phyloP scores from a whole-genome alignment of 2,329 filamentous ascomycete genomes.

The Pseudocercospora vitis region DNA sequence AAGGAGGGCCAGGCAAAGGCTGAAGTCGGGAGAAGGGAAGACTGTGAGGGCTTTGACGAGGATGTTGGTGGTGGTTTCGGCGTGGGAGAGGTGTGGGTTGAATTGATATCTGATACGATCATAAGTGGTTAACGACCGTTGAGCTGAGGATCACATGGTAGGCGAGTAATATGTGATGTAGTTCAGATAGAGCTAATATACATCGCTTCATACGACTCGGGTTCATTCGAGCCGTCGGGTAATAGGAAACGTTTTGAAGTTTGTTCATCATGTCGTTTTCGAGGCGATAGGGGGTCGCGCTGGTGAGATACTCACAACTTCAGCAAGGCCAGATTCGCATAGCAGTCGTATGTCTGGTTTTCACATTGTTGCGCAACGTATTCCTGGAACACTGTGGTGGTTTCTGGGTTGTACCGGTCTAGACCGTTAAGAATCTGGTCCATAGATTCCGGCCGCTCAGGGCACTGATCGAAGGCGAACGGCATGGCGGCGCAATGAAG shows the following conservation, averaged over 20 bases:
- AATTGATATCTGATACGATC: constrained; percentile 81
- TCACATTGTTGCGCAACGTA: constrained; percentile 96
- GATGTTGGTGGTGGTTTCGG: constrained; percentile 97
- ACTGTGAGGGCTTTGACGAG: constrained; percentile 97
- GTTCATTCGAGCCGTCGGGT: constrained; percentile 71
- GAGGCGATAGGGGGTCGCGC: constrained; percentile 4
- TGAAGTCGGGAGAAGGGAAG: constrained; percentile 95
- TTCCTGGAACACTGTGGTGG: constrained; percentile 86
- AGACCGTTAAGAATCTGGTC: constrained; percentile 93
- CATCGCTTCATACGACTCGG: constrained; percentile 62
- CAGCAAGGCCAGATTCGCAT: constrained; percentile 91
- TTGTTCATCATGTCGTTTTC: constrained; percentile 70
- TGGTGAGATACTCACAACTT: constrained; percentile 75
- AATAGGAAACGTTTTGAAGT: constrained; percentile 93
- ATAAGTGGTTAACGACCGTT: constrained; percentile 15
- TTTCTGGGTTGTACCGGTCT: constrained; percentile 98
- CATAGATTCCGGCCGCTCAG: constrained; percentile 89
- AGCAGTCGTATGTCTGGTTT: constrained; percentile 89
- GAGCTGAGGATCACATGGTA: no score
- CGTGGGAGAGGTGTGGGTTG: constrained; percentile 95
- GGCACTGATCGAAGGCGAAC: constrained; percentile 76
- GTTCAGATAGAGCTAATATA: constrained; percentile 78
- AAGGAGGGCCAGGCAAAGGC: constrained; percentile 88
- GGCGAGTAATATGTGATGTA: no score
- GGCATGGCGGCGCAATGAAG: constrained; percentile 39